phyloP scores from a whole-genome alignment of 2,329 filamentous ascomycete genomes.

The Cladosporium halotolerans region DNA sequence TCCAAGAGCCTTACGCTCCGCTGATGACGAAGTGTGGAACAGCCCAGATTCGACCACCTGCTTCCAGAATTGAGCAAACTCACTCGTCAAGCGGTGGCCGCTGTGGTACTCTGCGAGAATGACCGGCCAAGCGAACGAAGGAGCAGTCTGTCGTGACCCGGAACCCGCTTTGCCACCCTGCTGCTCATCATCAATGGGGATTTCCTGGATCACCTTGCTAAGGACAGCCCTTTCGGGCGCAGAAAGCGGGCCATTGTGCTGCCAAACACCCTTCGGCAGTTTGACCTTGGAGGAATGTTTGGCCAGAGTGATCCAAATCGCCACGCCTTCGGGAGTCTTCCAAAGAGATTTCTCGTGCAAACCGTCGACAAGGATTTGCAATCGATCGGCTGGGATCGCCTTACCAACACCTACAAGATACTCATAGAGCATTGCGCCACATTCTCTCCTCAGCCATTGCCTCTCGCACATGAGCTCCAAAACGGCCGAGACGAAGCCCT shows the following conservation, averaged over 20 bases:
- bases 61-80: slow-evolving; percentile 76
- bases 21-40: slow-evolving; percentile 73
- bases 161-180: slow-evolving; percentile 45
- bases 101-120: slow-evolving; percentile 49
- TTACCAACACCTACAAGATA: slow-evolving; percentile 42
- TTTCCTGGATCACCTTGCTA: slow-evolving; percentile 74
- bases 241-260: slow-evolving; percentile 63
- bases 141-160: slow-evolving; percentile 60
- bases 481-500: slow-evolving; percentile 63
- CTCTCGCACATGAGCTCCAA: slow-evolving; percentile 72
- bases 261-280: slow-evolving; percentile 66
- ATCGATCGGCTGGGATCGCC: slow-evolving; percentile 13
- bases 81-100: slow-evolving; percentile 16
- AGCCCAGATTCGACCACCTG: slow-evolving; percentile 80
- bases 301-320: slow-evolving; percentile 72
- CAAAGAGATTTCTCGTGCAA: slow-evolving; percentile 51
- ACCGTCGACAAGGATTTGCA: slow-evolving; percentile 21
- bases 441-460: slow-evolving; percentile 83
- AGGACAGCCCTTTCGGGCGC: slow-evolving; percentile 62
- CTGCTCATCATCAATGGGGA: slow-evolving; percentile 45
- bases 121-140: slow-evolving; percentile 83
- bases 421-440: slow-evolving; percentile 73
- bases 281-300: slow-evolving; percentile 58
- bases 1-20: slow-evolving; percentile 86
- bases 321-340: slow-evolving; percentile 81